These are phyloP conservation scores for Fusarium buharicum DNA, from an alignment of 2,329 filamentous ascomycete species.

Conservation along the genomic window DNA sequence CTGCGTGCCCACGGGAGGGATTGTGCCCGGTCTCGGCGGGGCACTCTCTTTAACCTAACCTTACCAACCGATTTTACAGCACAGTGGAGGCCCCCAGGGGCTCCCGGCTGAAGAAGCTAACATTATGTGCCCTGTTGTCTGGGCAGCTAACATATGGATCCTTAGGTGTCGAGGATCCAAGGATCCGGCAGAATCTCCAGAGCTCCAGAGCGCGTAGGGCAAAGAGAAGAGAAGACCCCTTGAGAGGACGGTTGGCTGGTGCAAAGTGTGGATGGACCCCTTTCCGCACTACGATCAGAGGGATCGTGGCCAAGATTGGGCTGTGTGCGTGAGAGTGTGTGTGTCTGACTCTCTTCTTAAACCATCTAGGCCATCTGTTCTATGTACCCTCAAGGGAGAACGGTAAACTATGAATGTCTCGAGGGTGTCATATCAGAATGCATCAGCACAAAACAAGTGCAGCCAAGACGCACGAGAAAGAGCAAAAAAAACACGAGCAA, in stretches of 20 bases:
- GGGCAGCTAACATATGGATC: slow-evolving; percentile 21
- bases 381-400: slow-evolving; percentile 13
- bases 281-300: slow-evolving; percentile 22
- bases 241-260: slow-evolving; percentile 1
- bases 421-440: slow-evolving; percentile 16
- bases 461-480: slow-evolving; percentile 15
- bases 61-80: slow-evolving; percentile 25
- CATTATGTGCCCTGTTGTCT: slow-evolving; percentile 31
- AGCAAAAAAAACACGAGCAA: slow-evolving; percentile 4
- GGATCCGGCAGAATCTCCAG: slow-evolving; percentile 22
- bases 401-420: not conserved
- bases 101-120: slow-evolving; percentile 23
- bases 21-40: slow-evolving; percentile 38
- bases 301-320: not conserved
- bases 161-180: slow-evolving; percentile 23
- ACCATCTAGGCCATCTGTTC: slow-evolving; percentile 13
- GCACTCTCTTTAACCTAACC: slow-evolving; percentile 18
- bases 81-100: slow-evolving; percentile 29
- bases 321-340: slow-evolving; percentile 1
- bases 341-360: not conserved
- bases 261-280: slow-evolving; percentile 28
- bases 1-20: slow-evolving; percentile 22
- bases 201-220: slow-evolving; percentile 3
- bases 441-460: slow-evolving; percentile 12
- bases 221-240: not conserved